Evolutionary conservation across 2,329 filamentous ascomycete genomes (phyloP).

Genomic region (Phyllosticta ampelicida): DNA sequence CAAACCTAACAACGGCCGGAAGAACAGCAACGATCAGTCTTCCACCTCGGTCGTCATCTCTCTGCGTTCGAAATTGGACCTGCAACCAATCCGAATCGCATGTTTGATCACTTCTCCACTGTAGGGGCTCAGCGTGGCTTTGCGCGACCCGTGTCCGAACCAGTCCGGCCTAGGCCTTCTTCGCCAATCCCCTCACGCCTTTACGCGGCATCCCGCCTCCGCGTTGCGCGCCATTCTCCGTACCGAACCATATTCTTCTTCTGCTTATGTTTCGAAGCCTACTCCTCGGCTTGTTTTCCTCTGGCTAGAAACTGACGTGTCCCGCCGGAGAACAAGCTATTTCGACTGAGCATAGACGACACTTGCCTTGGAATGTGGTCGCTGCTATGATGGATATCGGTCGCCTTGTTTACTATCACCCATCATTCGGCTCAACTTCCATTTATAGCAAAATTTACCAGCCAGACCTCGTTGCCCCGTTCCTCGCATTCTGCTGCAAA

Average conservation of each 20-base stretch:
- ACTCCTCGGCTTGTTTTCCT: not conserved
- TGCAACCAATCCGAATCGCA: not conserved
- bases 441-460: not conserved
- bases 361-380: not conserved
- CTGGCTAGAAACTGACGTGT: not conserved
- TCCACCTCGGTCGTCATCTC: not conserved
- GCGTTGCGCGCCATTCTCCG: not conserved
- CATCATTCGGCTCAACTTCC: not conserved
- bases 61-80: not conserved
- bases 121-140: not conserved
- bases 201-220: not conserved
- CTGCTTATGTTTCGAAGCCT: not conserved
- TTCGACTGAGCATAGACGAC: not conserved
- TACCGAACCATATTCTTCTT: not conserved
- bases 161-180: not conserved
- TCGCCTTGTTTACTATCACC: not conserved
- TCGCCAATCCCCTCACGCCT: not conserved
- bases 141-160: not conserved
- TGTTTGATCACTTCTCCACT: not conserved
- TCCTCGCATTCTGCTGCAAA: not conserved
- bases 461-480: not conserved
- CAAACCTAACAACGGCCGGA: not conserved
- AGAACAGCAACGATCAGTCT: not conserved
- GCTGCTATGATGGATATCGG: not conserved
- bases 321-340: not conserved